Conservation (phyloP, 2,329 filamentous ascomycete genomes). For the Hypoxylon sp. region DNA sequence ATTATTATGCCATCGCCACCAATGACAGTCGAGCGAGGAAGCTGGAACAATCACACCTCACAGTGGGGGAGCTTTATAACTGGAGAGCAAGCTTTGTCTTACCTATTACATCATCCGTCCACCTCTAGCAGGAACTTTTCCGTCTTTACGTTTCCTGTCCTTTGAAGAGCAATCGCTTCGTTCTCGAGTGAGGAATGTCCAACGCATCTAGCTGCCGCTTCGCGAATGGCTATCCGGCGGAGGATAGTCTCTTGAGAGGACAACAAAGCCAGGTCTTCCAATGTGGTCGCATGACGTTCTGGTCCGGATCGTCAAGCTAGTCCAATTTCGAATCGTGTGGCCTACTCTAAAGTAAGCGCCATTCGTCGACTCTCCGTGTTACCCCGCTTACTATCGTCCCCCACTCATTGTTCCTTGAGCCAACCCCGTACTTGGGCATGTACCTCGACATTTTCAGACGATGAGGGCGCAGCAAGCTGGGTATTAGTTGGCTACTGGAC, state of each 20-base stretch:
- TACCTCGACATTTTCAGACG: slow-evolving; percentile 23
- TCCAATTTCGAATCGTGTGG: slow-evolving; percentile 42
- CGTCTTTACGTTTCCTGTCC: background rate
- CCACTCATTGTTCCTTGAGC: slow-evolving; percentile 27
- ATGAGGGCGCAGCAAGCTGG: slow-evolving; percentile 42
- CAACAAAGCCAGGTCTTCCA: slow-evolving; percentile 20
- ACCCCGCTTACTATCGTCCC: slow-evolving; percentile 41
- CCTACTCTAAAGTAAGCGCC: slow-evolving; percentile 38
- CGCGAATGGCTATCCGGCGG: slow-evolving; percentile 16
- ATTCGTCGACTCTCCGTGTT: slow-evolving; percentile 42
- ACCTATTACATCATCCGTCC: slow-evolving; percentile 34
- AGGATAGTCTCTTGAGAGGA: slow-evolving; percentile 10
- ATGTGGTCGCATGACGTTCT: slow-evolving; percentile 42
- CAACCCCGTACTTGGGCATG: slow-evolving; percentile 21
- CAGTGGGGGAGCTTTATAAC: slow-evolving; percentile 17
- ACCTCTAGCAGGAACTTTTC: slow-evolving; percentile 6
- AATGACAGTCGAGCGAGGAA: slow-evolving; percentile 25
- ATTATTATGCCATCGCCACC: slow-evolving; percentile 15
- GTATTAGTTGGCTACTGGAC: slow-evolving; percentile 36
- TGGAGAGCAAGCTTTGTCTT: slow-evolving; percentile 26
- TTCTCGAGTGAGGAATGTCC: slow-evolving; percentile 1
- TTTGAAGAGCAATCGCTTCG: slow-evolving; percentile 4
- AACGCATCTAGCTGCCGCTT: background rate
- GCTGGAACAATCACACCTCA: slow-evolving; percentile 22
- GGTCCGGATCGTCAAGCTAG: slow-evolving; percentile 43